Evolutionary conservation across 1,139 yeast genomes (phyloP).

Genomic region (Kurtzmaniella natalensis): DNA sequence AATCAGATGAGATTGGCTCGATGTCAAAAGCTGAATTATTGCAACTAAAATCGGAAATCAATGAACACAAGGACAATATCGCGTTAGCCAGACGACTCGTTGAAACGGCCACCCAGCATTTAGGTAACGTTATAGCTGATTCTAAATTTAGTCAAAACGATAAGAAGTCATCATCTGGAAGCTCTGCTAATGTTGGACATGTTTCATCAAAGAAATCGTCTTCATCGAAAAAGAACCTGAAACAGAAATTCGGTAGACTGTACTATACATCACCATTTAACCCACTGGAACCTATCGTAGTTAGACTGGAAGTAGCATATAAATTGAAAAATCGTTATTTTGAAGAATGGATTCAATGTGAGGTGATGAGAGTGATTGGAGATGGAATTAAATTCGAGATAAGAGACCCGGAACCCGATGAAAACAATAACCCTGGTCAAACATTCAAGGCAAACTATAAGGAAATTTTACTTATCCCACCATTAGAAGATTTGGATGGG

Average conservation of each 20-base stretch:
- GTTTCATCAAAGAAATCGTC: slow-evolving; percentile 1
- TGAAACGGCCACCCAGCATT: slow-evolving; percentile 36
- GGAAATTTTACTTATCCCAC: slow-evolving; percentile 75
- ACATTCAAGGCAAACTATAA: slow-evolving; percentile 77
- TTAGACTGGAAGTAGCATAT: slow-evolving; percentile 88
- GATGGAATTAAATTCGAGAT: slow-evolving; percentile 84
- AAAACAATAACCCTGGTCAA: slow-evolving; percentile 84
- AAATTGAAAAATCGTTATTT: slow-evolving; percentile 61
- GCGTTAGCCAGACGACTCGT: slow-evolving; percentile 51
- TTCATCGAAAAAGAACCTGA: slow-evolving; percentile 16
- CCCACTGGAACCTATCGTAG: slow-evolving; percentile 54
- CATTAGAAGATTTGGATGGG: slow-evolving; percentile 30
- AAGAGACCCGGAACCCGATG: slow-evolving; percentile 97
- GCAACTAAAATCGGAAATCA: slow-evolving; percentile 35
- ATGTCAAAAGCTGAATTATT: slow-evolving; percentile 35
- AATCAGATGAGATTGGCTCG: slow-evolving; percentile 13
- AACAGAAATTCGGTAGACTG: slow-evolving; percentile 37
- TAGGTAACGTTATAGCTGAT: slow-evolving; percentile 28
- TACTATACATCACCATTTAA: slow-evolving; percentile 45
- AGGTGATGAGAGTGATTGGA: slow-evolving; percentile 68
- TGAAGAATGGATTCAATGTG: slow-evolving; percentile 97
- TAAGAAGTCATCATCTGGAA: background rate
- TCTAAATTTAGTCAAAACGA: slow-evolving; percentile 6
- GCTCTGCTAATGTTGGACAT: background rate
- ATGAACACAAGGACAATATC: slow-evolving; percentile 53